phyloP scores from a whole-genome alignment of 2,329 filamentous ascomycete species.

The Bimuria novae-zelandiae region DNA sequence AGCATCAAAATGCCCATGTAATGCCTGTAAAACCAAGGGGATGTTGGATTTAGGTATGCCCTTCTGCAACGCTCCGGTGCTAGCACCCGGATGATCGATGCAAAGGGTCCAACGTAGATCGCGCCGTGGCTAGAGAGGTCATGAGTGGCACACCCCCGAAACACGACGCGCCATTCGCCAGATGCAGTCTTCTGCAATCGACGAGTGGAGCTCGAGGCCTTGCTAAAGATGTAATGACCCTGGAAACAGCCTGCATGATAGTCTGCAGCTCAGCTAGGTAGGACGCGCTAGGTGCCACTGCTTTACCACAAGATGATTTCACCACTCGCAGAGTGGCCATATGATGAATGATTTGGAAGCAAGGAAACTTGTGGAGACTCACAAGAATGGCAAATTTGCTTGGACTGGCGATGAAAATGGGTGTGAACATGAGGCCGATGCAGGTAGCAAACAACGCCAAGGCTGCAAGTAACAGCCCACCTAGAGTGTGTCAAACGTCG shows the following conservation, averaged over 20 bases:
- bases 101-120: conserved; percentile 40
- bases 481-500: conserved; percentile 51
- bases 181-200: conserved; percentile 19
- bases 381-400: conserved; percentile 96
- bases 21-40: conserved; percentile 28
- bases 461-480: conserved; percentile 85
- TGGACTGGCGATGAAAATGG: conserved; percentile 74
- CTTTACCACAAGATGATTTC: conserved; percentile 24
- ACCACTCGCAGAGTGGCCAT: conserved; percentile 22
- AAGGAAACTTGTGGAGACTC: conserved; percentile 58
- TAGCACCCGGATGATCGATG: conserved; percentile 49
- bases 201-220: conserved; percentile 17
- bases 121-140: conserved; percentile 43
- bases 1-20: conserved; percentile 37
- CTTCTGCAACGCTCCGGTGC: conserved; percentile 45
- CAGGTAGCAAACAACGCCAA: conserved; percentile 90
- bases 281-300: conserved; percentile 32
- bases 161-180: conserved; percentile 23
- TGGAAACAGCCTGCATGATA: conserved; percentile 29
- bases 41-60: conserved; percentile 37
- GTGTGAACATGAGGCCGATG: conserved; percentile 80
- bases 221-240: conserved; percentile 11
- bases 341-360: conserved; percentile 18
- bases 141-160: conserved; percentile 32
- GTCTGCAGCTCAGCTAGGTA: conserved; percentile 37